Base-by-base conservation (phyloP, 1,139 yeast species). In the Taphrina flavorubra region DNA sequence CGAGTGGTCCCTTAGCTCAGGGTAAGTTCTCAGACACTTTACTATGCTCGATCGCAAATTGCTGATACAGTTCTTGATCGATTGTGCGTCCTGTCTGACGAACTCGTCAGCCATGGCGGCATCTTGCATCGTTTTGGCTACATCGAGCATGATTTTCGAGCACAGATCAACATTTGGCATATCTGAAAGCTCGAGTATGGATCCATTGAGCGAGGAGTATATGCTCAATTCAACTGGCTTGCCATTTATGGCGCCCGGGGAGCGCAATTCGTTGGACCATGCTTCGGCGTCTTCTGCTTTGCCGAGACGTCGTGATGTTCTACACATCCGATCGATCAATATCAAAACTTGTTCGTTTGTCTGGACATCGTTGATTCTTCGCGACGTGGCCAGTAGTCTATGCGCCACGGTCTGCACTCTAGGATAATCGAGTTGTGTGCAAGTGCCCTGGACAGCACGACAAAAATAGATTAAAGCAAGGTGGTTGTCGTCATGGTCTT, bases 261-360 rank as follows among this genome's bases (percentile, higher is more conserved):
- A 44, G n/a, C 13, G 47, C 8, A 16, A 7, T n/a, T 44, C 47
- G 25, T 7, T 25, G 8, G 18, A n/a, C 55, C 55, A 49, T 11
- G 34, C 55, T n/a, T 49, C 55, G 8, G 16, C 34, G 11, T 53
- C 42, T 11, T 53, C 16, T 18, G 34, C 25, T 18, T 7, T 11
- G 7, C 42, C 42, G 8, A 53, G 58, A 5, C 10, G 44, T 13
- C 16, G 58, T 14, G 58, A 34, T 42, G 34, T 11, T 31, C 58
- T 34, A 36, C 20, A 34, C 58, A 53, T 53, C 18, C 58, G 58
- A 13, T 53, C 58, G 16, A 16, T 14, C 14, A 53, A 25, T 14
- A 44, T 8, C 8, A 44, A 13, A 13, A 44, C n/a, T 44, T 13
- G 47, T 14, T 44, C 47, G 18, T 8, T 14, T 13, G 47, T n/a